Conservation (phyloP, 352 stramenopile genomes). For the Pelagophyceae sp. region DNA sequence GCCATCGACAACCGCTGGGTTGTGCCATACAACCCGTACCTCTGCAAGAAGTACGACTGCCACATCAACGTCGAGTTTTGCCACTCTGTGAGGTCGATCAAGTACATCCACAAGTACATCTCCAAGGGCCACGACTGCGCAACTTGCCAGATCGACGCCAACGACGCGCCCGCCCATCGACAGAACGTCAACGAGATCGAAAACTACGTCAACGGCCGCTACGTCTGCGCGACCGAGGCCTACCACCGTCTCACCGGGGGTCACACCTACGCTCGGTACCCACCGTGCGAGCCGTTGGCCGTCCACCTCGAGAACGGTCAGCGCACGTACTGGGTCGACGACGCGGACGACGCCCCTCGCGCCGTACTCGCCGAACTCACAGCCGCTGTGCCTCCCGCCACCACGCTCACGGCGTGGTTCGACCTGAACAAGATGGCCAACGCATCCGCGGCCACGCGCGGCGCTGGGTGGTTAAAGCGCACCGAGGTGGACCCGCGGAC, state of each 20-base stretch:
- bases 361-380: neutral
- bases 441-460: neutral
- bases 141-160: slow-evolving; percentile 15
- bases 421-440: neutral
- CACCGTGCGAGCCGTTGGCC: neutral
- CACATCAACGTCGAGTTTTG: slow-evolving; percentile 56
- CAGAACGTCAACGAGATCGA: neutral
- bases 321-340: neutral
- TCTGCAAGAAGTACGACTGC: slow-evolving; percentile 47
- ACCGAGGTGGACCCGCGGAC: neutral
- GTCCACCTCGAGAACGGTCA: neutral
- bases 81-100: slow-evolving; percentile 34
- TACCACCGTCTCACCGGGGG: neutral
- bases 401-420: slow-evolving; percentile 6
- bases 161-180: neutral
- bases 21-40: slow-evolving; percentile 52
- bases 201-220: neutral
- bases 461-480: neutral
- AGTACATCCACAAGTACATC: slow-evolving; percentile 57
- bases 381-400: neutral
- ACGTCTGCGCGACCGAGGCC: slow-evolving; percentile 1
- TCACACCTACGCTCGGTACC: neutral
- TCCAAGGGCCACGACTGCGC: slow-evolving; percentile 46
- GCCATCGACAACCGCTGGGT: slow-evolving; percentile 39
- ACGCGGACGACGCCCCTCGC: neutral